These are phyloP conservation scores for Hevea brasiliensis DNA, from an alignment of 345 rosid species.

Conservation along the genomic window DNA sequence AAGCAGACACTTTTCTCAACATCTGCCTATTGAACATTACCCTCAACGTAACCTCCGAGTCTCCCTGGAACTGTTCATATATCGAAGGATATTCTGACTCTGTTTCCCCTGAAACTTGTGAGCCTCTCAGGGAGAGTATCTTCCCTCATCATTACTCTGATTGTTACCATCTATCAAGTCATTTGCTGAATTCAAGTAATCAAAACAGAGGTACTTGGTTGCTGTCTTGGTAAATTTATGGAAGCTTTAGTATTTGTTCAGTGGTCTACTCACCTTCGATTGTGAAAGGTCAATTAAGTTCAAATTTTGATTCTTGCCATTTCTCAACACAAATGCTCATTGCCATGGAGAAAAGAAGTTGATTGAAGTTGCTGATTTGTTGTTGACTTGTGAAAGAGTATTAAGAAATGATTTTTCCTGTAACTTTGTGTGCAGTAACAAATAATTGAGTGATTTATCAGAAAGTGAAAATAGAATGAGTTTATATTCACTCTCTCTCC, in stretches of 20 bases:
- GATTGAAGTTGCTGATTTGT: conserved; percentile 25
- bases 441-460: conserved; percentile 54
- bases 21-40: conserved; percentile 74
- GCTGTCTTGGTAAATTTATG: conserved; percentile 60
- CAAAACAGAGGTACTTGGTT: conserved; percentile 52
- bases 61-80: conserved; percentile 81
- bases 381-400: conserved; percentile 33
- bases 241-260: conserved; percentile 28
- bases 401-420: conserved; percentile 48
- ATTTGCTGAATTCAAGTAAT: conserved; percentile 39
- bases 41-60: conserved; percentile 41
- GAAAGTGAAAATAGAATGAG: conserved; percentile 38
- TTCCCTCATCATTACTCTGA: conserved; percentile 60
- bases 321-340: conserved; percentile 23
- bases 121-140: conserved; percentile 54
- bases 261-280: conserved; percentile 25
- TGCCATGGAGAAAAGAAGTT: conserved; percentile 29
- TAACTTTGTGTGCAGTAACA: conserved; percentile 73
- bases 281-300: conserved; percentile 25
- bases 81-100: conserved; percentile 72
- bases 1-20: conserved; percentile 63
- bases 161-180: conserved; percentile 58
- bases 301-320: conserved; percentile 45
- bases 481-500: conserved; percentile 16
- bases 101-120: conserved; percentile 74